These are phyloP conservation scores for Dryadomyces quercivorus DNA, from an alignment of 2,329 filamentous ascomycete genomes.

Conservation along the genomic window DNA sequence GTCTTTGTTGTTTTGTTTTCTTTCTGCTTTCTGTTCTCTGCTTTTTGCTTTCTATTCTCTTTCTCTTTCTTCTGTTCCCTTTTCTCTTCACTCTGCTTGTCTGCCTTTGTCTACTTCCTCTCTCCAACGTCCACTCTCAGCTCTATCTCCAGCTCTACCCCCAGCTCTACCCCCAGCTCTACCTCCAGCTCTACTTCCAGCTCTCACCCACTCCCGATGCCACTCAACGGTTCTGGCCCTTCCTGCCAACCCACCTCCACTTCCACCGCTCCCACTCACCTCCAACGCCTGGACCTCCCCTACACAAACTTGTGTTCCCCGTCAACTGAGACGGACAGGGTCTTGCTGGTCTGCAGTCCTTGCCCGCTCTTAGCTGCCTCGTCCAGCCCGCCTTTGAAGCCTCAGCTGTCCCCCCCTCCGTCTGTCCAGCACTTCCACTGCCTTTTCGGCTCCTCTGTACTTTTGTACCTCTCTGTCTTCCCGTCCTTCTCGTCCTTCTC, in stretches of 20 bases:
- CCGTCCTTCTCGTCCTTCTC: not conserved
- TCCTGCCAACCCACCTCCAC: not conserved
- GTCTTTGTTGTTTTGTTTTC: not conserved
- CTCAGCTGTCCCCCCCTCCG: no score
- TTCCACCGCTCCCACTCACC: not conserved
- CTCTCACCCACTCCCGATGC: not conserved
- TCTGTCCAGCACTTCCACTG: no score
- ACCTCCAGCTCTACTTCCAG: not conserved
- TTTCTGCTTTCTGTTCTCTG: not conserved
- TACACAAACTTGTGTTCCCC: conserved; percentile 12
- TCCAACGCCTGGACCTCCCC: not conserved
- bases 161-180: no score
- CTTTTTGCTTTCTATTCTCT: not conserved
- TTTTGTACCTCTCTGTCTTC: not conserved
- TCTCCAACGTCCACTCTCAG: not conserved
- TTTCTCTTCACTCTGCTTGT: not conserved
- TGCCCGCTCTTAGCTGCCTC: not conserved
- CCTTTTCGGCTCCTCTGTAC: not conserved
- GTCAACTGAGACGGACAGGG: conserved; percentile 7
- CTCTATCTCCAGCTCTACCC: not conserved
- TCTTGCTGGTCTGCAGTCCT: conserved; percentile 1
- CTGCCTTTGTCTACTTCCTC: not conserved
- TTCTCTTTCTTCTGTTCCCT: not conserved
- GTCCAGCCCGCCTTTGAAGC: not conserved
- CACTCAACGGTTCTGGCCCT: not conserved